Conservation (phyloP, 352 stramenopile species). For the Globisporangium middletonii region DNA sequence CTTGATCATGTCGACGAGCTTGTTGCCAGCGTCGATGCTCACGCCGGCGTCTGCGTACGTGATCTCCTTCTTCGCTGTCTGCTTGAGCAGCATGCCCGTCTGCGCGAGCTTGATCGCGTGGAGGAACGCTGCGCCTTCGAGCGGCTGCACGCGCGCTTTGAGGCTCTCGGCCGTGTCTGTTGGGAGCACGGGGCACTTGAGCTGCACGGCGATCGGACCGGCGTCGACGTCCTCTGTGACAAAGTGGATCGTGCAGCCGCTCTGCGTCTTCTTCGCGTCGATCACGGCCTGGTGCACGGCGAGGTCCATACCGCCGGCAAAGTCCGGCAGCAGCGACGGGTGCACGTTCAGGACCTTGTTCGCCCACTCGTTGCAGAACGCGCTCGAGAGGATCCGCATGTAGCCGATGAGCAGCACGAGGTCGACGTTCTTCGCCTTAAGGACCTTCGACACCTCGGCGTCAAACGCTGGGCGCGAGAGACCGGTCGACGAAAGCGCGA, state of each 20-base stretch:
- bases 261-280: slow-evolving; percentile 93
- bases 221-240: slow-evolving; percentile 97
- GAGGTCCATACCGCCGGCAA: slow-evolving; percentile 99
- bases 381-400: slow-evolving; percentile 97
- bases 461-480: slow-evolving; percentile 93
- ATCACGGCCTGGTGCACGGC: slow-evolving; percentile 98
- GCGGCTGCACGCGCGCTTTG: slow-evolving; percentile 95
- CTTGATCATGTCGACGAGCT: slow-evolving; percentile 97
- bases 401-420: slow-evolving; percentile 98
- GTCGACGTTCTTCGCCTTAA: slow-evolving; percentile 93
- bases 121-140: slow-evolving; percentile 94
- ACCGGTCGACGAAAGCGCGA: slow-evolving; percentile 59
- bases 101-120: slow-evolving; percentile 79
- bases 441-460: slow-evolving; percentile 89
- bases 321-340: slow-evolving; percentile 97
- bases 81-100: slow-evolving; percentile 51
- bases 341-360: slow-evolving; percentile 99
- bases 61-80: slow-evolving; percentile 77
- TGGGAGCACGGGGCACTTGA: slow-evolving; percentile 86
- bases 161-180: slow-evolving; percentile 93
- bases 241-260: slow-evolving; percentile 98
- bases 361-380: slow-evolving; percentile 94
- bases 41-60: slow-evolving; percentile 98
- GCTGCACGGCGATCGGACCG: slow-evolving; percentile 97
- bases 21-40: slow-evolving; percentile 96